Base-by-base conservation (phyloP, 108 stramenopile species). In the Cyclotella cryptica region DNA sequence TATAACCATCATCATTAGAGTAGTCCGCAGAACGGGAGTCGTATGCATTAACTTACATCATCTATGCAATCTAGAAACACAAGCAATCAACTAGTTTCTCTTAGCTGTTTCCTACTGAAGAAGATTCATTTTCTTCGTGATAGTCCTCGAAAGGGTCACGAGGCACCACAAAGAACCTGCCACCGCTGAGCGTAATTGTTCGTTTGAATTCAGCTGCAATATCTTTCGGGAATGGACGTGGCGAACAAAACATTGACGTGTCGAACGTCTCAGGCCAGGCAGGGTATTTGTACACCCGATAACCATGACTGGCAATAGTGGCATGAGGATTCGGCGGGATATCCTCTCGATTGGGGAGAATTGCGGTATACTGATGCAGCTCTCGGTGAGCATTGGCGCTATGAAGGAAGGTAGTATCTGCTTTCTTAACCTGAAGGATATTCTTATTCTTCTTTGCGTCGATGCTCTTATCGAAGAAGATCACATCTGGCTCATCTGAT, bases 401-500 rank as follows among this genome's bases (percentile, higher is more conserved):
- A 61, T 94, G 81, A 13, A 94, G 78, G 62, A 96, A 94, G 1
- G 90, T 79, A 8, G 93, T 93, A 12, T 89, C 86, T 45, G 39
- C 61, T 84, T 93, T 90, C 78, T 89, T 78, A 70, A 89, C 35
- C 70, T 88, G 76, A 35, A 73, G 84, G 61, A 85, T 87, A 53
- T 87, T 92, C 21, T 92, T 76, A 70, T 94, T 96, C 52, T 83
- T 74, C 72, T 95, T 95, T 13, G 91, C 96, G 35, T 86, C 74
- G 55, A 97, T 91, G 22, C 86, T 86, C 67, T 97, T 91, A 58
- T 97, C 95, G 67, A 97, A 97, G 59, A 96, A 96, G 0, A 71
- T 80, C n/a, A 97, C 87, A 44, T 90, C 89, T 4, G 93, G 89
- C 21, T 86, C 81, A 13, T 86, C 67, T 29, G 85, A 79, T 10